Base-by-base conservation (phyloP, 495 filamentous ascomycete genomes). In the Jackrogersella multiformis region DNA sequence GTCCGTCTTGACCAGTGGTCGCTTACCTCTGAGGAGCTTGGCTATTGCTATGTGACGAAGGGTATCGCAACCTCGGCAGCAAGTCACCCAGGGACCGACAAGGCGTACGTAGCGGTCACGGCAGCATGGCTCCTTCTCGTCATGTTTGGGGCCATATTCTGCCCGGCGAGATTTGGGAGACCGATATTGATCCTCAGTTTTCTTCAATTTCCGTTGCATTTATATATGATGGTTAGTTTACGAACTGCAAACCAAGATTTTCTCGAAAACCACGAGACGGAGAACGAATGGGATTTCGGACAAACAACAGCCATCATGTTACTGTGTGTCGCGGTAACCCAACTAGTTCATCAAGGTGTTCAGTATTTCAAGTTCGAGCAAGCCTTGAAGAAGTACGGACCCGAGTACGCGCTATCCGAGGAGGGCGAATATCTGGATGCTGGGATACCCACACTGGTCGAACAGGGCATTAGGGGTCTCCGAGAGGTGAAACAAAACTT, bases 241-340 rank as follows among this genome's bases (percentile, higher is more conserved):
- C 74, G 76, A 20, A 48, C 63, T 44, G 76, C 72, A 20, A 79
- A 77, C 58, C 69, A 78, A 30, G 63, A 55, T 0, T 66, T 66
- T 12, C 66, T 78, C 21, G 77, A 77, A 35, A 70, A 71, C 15
- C 68, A 73, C 18, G 72, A 67, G 20, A 49, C 64, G 18, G 77
- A 79, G 67, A 76, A 77, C 56, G 57, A 59, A 0, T 78, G 77
- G 76, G 76, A 79, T 44, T 78, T 79, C 49, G 77, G 77, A 1
- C 77, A 79, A 66, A 79, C 77, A 3, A 77, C 74, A 12, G 76
- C 76, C 2, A 70, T 69, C 7, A 34, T 79, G 13, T 60, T 79
- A 21, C 71, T 79, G 9, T 70, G 23, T 0, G 49, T 75, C 60
- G 68, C 77, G 6, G n/a, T 75, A 20, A 32, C 61, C 0, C 70